These are phyloP conservation scores for Epicoccum sorghinum DNA, from an alignment of 2,329 filamentous ascomycete genomes.

Conservation along the genomic window DNA sequence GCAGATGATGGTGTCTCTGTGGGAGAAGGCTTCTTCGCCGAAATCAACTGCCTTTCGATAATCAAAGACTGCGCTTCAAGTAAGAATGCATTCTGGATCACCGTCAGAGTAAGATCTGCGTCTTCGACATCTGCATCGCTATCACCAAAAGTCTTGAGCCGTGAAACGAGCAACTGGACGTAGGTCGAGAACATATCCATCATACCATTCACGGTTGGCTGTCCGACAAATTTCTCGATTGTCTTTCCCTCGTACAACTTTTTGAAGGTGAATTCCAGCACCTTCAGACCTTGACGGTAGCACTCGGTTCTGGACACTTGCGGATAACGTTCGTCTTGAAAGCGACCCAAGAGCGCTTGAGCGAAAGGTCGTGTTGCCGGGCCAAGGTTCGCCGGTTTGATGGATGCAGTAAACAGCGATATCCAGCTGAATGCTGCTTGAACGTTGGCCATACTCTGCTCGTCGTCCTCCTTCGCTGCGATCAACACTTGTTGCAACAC, in stretches of 20 bases:
- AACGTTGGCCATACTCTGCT: slow-evolving; percentile 64
- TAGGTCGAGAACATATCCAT: slow-evolving; percentile 70
- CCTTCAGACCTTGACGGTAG: slow-evolving; percentile 62
- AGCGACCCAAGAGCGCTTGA: slow-evolving; percentile 72
- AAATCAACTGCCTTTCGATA: slow-evolving; percentile 71
- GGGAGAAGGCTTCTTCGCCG: slow-evolving; percentile 65
- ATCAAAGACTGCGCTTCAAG: slow-evolving; percentile 74
- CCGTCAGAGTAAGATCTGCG: slow-evolving; percentile 62
- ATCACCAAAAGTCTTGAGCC: slow-evolving; percentile 37
- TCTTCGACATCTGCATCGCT: slow-evolving; percentile 37
- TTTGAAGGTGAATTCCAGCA: slow-evolving; percentile 44
- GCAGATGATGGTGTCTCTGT: slow-evolving; percentile 72
- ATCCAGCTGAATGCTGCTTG: slow-evolving; percentile 77
- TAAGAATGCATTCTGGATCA: slow-evolving; percentile 70
- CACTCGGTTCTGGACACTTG: slow-evolving; percentile 66
- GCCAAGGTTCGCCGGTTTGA: slow-evolving; percentile 75
- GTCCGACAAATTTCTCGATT: slow-evolving; percentile 46
- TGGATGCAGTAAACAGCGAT: slow-evolving; percentile 74
- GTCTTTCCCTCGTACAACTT: slow-evolving; percentile 43
- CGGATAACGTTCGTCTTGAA: slow-evolving; percentile 63
- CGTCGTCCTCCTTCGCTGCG: slow-evolving; percentile 48
- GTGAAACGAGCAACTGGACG: slow-evolving; percentile 48
- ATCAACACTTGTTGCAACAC: slow-evolving; percentile 67
- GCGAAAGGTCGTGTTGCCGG: slow-evolving; percentile 82
- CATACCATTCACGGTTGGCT: slow-evolving; percentile 58